phyloP scores from a whole-genome alignment of 176 grass and related monocot genomes.

The Oropetium thomaeum region DNA sequence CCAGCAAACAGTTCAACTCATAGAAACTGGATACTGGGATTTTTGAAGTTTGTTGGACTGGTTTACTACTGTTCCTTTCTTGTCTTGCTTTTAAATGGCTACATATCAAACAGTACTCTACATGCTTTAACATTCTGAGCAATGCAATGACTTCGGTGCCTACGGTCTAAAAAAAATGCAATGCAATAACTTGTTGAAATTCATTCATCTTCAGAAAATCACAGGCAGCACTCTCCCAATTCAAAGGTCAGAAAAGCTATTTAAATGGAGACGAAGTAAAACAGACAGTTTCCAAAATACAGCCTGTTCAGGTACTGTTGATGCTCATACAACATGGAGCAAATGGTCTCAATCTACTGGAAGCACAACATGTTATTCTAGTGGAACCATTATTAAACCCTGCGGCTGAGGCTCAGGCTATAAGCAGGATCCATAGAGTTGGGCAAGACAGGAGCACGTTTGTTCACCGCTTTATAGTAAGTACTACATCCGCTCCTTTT shows the following conservation, averaged over 20 bases:
- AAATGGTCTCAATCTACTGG: slow-evolving; percentile 96
- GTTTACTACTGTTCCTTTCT: slow-evolving; percentile 7
- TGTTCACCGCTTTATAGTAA: slow-evolving; percentile 89
- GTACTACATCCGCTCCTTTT: neutral
- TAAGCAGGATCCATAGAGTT: slow-evolving; percentile 86
- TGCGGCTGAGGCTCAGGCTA: slow-evolving; percentile 86
- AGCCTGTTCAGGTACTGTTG: slow-evolving; percentile 68
- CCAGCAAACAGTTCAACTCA: neutral
- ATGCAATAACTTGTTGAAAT: slow-evolving; percentile 18
- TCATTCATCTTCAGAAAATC: slow-evolving; percentile 62
- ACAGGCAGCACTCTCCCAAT: slow-evolving; percentile 72
- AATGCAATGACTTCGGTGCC: slow-evolving; percentile 27
- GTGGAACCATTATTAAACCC: slow-evolving; percentile 86
- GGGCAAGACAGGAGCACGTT: slow-evolving; percentile 94
- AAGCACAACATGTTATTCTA: slow-evolving; percentile 93
- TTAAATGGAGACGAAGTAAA: slow-evolving; percentile 38
- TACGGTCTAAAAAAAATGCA: too few species aligned
- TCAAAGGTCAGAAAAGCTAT: slow-evolving; percentile 59
- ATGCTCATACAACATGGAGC: slow-evolving; percentile 94
- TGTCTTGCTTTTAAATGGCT: slow-evolving; percentile 4
- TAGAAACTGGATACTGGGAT: neutral
- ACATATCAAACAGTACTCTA: slow-evolving; percentile 1
- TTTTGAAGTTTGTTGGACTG: slow-evolving; percentile 1
- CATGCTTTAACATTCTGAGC: slow-evolving; percentile 22
- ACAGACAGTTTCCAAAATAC: slow-evolving; percentile 20